Base-by-base conservation (phyloP, 139 green algal species). In the Coelastrella sp. region DNA sequence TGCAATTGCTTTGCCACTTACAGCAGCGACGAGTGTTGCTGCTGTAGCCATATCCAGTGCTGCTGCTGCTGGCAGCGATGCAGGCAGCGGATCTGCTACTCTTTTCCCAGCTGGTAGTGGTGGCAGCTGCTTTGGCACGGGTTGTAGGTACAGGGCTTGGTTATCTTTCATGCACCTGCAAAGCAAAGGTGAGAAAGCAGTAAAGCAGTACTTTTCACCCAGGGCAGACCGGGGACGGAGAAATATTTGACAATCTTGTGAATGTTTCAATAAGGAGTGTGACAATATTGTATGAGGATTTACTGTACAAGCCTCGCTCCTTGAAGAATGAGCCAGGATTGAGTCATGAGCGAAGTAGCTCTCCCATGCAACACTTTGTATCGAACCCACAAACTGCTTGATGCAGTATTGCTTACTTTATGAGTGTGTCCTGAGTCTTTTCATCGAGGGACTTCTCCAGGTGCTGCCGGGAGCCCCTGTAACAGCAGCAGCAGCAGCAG, bases 101-200 rank as follows among this genome's bases (percentile, higher is more conserved):
- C 59, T 22, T 59, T 75, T 86, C 4, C n/a, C n/a, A 3, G 59
- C 20, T 75, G 80, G 80, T 59, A 86, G 80, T 0, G 80, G 60
- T 7, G 80, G 80, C 59, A 74, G 59, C n/a, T 75, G 59, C 59
- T 86, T 86, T 64, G 80, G 80, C n/a, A 75, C 80, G 58, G 80
- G 59, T 16, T 86, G 80, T 14, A 73, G 58, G 59, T 86, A 86
- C 14, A 86, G 19, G n/a, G n/a, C 22, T 23, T 11, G 14, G 23
- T 86, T 86, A n/a, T 86, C 80, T 13, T 56, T 64, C 19, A 71
- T 23, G 16, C 80, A 86, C 80, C 80, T 86, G 80, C 23, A 58
- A 47, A 2, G 23, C 23, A 76, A 76, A 6, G 11, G 61, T 19
- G 61, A 71, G 10, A 2, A 47, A 47, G 32, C 32, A 47, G 32